These are phyloP conservation scores for Monilinia polystroma DNA, from an alignment of 2,329 filamentous ascomycete species.

Conservation along the genomic window DNA sequence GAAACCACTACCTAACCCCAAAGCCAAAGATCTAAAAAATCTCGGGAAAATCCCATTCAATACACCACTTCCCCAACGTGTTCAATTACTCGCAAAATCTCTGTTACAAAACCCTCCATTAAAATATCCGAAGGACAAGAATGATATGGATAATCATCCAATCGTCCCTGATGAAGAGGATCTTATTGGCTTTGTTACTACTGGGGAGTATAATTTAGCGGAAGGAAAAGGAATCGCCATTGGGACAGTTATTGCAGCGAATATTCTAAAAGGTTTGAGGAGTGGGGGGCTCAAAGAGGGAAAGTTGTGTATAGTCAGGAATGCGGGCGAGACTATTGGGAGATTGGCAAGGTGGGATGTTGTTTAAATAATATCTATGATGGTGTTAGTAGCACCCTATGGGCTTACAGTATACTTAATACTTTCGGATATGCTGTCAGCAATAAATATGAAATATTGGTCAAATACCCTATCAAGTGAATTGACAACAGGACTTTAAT, in stretches of 20 bases:
- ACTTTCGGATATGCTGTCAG: not conserved
- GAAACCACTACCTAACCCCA: constrained; percentile 34
- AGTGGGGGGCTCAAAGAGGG: constrained; percentile 43
- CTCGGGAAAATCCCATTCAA: constrained; percentile 35
- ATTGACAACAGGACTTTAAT: not conserved
- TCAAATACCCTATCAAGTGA: not conserved
- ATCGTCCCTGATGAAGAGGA: constrained; percentile 71
- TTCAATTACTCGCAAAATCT: constrained; percentile 48
- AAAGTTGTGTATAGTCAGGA: constrained; percentile 73
- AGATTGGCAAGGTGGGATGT: constrained; percentile 76
- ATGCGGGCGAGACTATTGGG: constrained; percentile 75
- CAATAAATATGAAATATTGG: not conserved
- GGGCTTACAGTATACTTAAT: not conserved
- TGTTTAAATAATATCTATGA: constrained; percentile 22
- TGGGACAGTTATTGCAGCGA: constrained; percentile 64
- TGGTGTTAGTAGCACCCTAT: not conserved
- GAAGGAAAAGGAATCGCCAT: constrained; percentile 75
- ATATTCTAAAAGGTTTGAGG: constrained; percentile 49
- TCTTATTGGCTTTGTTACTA: constrained; percentile 86
- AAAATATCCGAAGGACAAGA: constrained; percentile 41
- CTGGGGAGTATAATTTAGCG: constrained; percentile 77
- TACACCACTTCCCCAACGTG: constrained; percentile 38
- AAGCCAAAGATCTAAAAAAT: constrained; percentile 27
- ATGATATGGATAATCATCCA: constrained; percentile 51
- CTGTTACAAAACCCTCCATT: constrained; percentile 48